Conservation (phyloP, 2,329 filamentous ascomycete species). For the Westerdykella sp. region DNA sequence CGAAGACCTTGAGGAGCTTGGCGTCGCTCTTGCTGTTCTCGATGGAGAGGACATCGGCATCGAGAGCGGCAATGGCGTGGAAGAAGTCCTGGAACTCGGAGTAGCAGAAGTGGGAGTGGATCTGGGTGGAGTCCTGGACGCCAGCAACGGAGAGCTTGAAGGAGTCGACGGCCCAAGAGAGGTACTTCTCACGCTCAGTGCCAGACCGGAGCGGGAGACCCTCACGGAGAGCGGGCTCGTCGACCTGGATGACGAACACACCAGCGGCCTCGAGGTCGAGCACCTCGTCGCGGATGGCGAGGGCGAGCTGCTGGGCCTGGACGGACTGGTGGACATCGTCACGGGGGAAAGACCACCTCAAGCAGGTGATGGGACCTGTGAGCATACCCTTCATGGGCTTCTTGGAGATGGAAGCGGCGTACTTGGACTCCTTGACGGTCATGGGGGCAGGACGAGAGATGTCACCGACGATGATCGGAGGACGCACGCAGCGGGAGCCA, state of each 20-base stretch:
- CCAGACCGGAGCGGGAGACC: constrained; percentile 94
- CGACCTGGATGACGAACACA: constrained; percentile 97
- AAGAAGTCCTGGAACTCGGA: constrained; percentile 99
- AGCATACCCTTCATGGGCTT: constrained; percentile 99
- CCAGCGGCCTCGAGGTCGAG: constrained; percentile 95
- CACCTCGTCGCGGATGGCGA: constrained; percentile 97
- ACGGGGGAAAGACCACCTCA: constrained; percentile 99
- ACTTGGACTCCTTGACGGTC: constrained; percentile 99
- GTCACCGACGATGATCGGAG: constrained; percentile 97
- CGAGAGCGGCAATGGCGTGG: constrained; percentile 96
- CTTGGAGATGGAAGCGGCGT: constrained; percentile 89
- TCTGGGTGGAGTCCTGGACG: constrained; percentile 93
- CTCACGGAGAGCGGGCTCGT: constrained; percentile 98
- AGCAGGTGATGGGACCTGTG: constrained; percentile 96
- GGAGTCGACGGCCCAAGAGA: constrained; percentile 93
- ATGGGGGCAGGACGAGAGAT: constrained; percentile 94
- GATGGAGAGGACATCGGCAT: constrained; percentile 96
- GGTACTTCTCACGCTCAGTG: constrained; percentile 93
- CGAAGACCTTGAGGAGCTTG: constrained; percentile 98
- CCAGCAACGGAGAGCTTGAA: constrained; percentile 95
- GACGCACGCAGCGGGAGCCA: constrained; percentile 95
- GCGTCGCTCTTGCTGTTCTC: constrained; percentile 99
- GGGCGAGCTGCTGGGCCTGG: constrained; percentile 96
- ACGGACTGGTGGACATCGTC: constrained; percentile 98
- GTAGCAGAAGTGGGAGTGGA: constrained; percentile 99